Evolutionary conservation across 108 stramenopile genomes (phyloP).

Genomic region (Craspedostauros australis): DNA sequence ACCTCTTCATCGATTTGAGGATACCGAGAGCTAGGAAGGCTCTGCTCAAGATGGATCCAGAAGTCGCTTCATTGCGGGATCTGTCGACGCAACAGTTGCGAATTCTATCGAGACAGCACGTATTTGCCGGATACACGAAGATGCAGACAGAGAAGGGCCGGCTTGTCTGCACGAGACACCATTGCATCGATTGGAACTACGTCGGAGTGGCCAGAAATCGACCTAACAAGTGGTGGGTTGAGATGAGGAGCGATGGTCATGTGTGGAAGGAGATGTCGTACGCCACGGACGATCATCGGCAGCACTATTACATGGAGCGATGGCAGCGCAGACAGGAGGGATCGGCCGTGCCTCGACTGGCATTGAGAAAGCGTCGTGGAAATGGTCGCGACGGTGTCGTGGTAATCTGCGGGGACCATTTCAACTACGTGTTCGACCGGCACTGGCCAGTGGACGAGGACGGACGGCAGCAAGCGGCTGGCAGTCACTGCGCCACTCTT

Average conservation of each 20-base stretch:
- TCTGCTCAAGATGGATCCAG: conserved; percentile 10
- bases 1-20: conserved; percentile 81
- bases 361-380: conserved; percentile 31
- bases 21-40: conserved; percentile 54
- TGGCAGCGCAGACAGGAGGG: conserved; percentile 67
- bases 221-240: conserved; percentile 89
- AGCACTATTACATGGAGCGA: conserved; percentile 78
- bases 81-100: conserved; percentile 55
- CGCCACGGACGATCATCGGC: conserved; percentile 67
- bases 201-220: conserved; percentile 56
- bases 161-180: conserved; percentile 68
- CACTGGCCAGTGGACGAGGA: conserved; percentile 20
- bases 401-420: conserved; percentile 70
- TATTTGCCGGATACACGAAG: conserved; percentile 77
- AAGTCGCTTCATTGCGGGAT: conserved; percentile 23
- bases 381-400: conserved; percentile 44
- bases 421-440: conserved; percentile 61
- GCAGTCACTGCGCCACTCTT: conserved; percentile 9
- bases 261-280: conserved; percentile 81
- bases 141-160: conserved; percentile 10
- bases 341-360: conserved; percentile 31
- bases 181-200: conserved; percentile 90
- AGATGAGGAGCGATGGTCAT: conserved; percentile 25
- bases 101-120: conserved; percentile 77
- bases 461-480: conserved; percentile 3